Conservation (phyloP, 805 yeast species). For the Isabelozyma rhagii region DNA sequence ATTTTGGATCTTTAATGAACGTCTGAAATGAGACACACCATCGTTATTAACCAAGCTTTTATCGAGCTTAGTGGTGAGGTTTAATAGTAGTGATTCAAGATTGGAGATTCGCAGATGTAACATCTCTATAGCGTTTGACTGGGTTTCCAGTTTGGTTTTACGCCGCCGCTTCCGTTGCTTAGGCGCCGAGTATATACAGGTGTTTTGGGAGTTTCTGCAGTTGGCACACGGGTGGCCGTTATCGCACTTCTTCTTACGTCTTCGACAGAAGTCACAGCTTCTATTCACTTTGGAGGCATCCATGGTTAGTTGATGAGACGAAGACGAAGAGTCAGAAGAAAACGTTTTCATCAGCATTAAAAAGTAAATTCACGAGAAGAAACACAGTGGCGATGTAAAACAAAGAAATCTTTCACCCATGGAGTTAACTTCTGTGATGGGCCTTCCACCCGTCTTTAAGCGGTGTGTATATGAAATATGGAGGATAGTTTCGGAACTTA, state of each 20-base stretch:
- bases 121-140: slow-evolving; percentile 2
- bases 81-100: slow-evolving; percentile 13
- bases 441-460: no score
- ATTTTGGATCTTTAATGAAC: not conserved
- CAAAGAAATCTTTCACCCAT: no score
- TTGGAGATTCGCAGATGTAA: slow-evolving; percentile 11
- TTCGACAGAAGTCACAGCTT: slow-evolving; percentile 46
- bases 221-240: slow-evolving; percentile 42
- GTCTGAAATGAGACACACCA: not conserved
- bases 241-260: slow-evolving; percentile 50
- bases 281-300: slow-evolving; percentile 2
- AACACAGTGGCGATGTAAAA: no score
- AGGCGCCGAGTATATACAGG: slow-evolving; percentile 23
- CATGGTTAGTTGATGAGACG: not conserved
- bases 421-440: no score
- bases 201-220: slow-evolving; percentile 30
- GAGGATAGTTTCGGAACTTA: not conserved
- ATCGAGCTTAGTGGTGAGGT: slow-evolving; percentile 11
- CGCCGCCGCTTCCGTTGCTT: slow-evolving; percentile 12
- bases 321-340: not conserved
- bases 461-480: not conserved
- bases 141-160: slow-evolving; percentile 3
- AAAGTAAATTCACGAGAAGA: no score
- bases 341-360: not conserved
- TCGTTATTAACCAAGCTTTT: not conserved